These are phyloP conservation scores for Coemansia guatemalensis DNA, from an alignment of 192 early-diverging fungal species.

Conservation along the genomic window DNA sequence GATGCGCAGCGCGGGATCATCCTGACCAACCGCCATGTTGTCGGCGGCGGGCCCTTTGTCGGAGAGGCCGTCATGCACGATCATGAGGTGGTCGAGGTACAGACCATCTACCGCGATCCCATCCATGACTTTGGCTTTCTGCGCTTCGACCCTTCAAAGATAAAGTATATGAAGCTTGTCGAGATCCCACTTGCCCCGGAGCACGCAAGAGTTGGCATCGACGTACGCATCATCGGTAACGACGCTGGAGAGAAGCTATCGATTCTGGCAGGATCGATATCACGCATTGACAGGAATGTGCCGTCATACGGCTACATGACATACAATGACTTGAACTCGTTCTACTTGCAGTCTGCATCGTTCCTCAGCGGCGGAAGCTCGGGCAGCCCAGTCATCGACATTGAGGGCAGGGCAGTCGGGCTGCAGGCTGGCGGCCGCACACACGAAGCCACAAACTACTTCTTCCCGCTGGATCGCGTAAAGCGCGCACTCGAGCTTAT, in stretches of 20 bases:
- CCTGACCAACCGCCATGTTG: conserved; percentile 78
- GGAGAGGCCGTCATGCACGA: conserved; percentile 74
- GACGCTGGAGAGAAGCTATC: conserved; percentile 81
- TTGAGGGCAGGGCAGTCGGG: conserved; percentile 73
- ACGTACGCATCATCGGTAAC: conserved; percentile 77
- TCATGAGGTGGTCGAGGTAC: conserved; percentile 72
- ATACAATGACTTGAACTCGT: conserved; percentile 82
- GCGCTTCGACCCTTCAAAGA: conserved; percentile 65
- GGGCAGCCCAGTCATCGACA: conserved; percentile 76
- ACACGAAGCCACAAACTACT: conserved; percentile 70
- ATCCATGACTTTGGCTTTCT: conserved; percentile 86
- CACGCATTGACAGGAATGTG: conserved; percentile 70
- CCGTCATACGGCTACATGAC: conserved; percentile 68
- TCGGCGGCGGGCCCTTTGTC: conserved; percentile 69
- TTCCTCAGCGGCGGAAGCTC: conserved; percentile 75
- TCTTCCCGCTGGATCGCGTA: conserved; percentile 74
- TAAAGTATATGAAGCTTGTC: conserved; percentile 68
- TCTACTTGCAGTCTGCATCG: conserved; percentile 77
- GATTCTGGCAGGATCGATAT: conserved; percentile 71
- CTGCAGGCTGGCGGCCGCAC: conserved; percentile 71
- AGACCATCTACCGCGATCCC: conserved; percentile 76
- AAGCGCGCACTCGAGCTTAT: conserved; percentile 64
- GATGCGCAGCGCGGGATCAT: conserved; percentile 74
- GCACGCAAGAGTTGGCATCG: conserved; percentile 69
- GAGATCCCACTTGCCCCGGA: conserved; percentile 70